Evolutionary conservation across 352 stramenopile species (phyloP), one percentile per base, ranked within the genome.

Genomic region (Phytophthora pinifolia): DNA sequence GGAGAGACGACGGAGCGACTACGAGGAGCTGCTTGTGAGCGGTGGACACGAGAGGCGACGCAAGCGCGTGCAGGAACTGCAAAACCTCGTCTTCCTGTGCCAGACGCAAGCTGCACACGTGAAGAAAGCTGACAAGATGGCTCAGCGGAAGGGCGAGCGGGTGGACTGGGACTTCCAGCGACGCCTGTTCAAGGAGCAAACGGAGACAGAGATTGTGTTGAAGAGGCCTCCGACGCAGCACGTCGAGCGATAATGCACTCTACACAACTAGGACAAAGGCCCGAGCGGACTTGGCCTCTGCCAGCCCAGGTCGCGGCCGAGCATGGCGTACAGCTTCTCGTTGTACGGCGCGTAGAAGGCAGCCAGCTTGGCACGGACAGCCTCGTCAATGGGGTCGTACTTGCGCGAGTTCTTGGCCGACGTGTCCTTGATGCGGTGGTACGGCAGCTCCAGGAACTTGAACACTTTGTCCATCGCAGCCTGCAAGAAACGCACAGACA

Each of bases 321-420:
- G 61, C 18, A 94, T 50, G 25, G 60, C 56, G 44, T 82, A 79
- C 31, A 96, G 72, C 54, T 89, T 92, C 20, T 61, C 57, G 59
- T 96, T 96, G 71, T 82, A 96, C 20, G 87, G 87, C 14, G 72
- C 73, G 54, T 94, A 94, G 54, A 94, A 95, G 6, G 72, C 70
- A 14, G 70, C 44, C 31, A 96, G 70, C 58, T 83, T 89, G 35
- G 62, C 64, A 17, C 74, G 70, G 13, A 81, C 80, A 15, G 54
- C 70, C 2, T 72, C 36, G 8, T 74, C 59, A 42, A 97, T 70
- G 6, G 86, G 77, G 12, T 87, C 74, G 62, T 97, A 97, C 54
- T 82, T 79, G 59, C 89, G 82, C 33, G 81, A 89, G 61, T 97
- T 97, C 59, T 96, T 96, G 34, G 88, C 74, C 25, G 74, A 78